phyloP scores from a whole-genome alignment of 1,284 basidiomycete genomes.

The Ustilago sp. region DNA sequence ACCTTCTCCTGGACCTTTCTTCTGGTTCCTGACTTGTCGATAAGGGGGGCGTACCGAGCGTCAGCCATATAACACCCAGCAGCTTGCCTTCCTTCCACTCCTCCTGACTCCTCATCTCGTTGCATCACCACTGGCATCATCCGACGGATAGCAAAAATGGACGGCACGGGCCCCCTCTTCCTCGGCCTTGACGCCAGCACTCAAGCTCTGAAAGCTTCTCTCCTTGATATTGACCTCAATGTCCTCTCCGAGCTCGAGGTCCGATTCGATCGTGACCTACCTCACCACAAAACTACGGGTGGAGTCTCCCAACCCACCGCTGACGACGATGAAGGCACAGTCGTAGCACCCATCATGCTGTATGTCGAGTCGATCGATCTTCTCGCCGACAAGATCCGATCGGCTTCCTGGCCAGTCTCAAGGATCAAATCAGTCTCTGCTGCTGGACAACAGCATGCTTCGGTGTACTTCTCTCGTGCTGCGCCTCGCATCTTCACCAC shows the following conservation, averaged over 20 bases:
- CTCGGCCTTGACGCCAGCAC: slow-evolving; percentile 89
- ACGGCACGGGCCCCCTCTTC: slow-evolving; percentile 73
- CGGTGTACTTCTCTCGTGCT: slow-evolving; percentile 82
- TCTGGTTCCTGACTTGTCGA: neutral
- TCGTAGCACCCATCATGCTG: slow-evolving; percentile 82
- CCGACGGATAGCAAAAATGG: slow-evolving; percentile 12
- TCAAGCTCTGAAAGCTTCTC: slow-evolving; percentile 80
- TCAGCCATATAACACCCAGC: slow-evolving; percentile 1
- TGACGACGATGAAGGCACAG: slow-evolving; percentile 71
- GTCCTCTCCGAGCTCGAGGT: slow-evolving; percentile 81
- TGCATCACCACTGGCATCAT: neutral
- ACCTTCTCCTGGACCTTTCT: slow-evolving; percentile 18
- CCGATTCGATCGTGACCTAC: slow-evolving; percentile 83
- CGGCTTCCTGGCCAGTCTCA: slow-evolving; percentile 75
- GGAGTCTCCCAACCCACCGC: slow-evolving; percentile 43
- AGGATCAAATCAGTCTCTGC: slow-evolving; percentile 78
- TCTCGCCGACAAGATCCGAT: slow-evolving; percentile 78
- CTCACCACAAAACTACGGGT: slow-evolving; percentile 78
- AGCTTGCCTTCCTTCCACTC: too few species aligned
- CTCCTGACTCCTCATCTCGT: neutral
- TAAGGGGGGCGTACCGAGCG: neutral
- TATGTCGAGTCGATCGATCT: slow-evolving; percentile 86
- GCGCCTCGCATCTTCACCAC: slow-evolving; percentile 74
- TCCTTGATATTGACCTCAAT: slow-evolving; percentile 76
- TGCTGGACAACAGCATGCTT: slow-evolving; percentile 91